These are phyloP conservation scores for Paramyrothecium sp. DNA, from an alignment of 2,329 filamentous ascomycete genomes.

Conservation along the genomic window DNA sequence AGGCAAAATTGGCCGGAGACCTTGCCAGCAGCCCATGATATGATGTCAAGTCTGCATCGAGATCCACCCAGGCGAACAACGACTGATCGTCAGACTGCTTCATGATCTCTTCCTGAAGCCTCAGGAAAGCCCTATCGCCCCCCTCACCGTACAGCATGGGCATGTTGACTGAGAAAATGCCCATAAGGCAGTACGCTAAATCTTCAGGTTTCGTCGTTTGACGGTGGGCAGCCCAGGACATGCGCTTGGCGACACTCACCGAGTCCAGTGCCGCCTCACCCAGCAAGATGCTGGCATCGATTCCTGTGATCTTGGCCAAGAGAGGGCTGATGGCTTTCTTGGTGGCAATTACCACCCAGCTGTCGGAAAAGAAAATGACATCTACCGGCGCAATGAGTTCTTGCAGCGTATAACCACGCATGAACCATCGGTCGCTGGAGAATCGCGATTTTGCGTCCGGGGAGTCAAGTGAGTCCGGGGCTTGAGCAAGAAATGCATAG, in stretches of 20 bases:
- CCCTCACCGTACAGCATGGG: conserved; percentile 10
- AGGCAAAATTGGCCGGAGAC: conserved; percentile 43
- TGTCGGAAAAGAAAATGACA: conserved; percentile 5
- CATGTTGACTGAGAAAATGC: conserved; percentile 11
- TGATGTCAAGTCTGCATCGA: conserved; percentile 20
- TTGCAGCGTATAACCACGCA: conserved; percentile 6
- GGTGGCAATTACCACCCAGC: neutral
- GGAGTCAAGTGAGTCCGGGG: conserved; percentile 1
- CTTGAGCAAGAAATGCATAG: conserved; percentile 17
- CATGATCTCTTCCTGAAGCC: conserved; percentile 16
- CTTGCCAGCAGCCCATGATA: conserved; percentile 34
- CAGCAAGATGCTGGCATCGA: conserved; percentile 5
- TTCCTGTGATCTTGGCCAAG: neutral
- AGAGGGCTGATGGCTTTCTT: neutral
- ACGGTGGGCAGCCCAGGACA: conserved; percentile 10
- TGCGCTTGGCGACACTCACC: conserved; percentile 5
- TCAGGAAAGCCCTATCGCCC: conserved; percentile 9
- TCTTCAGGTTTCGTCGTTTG: conserved; percentile 9
- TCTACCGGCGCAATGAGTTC: conserved; percentile 2
- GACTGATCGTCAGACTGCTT: conserved; percentile 12
- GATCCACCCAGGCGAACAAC: conserved; percentile 10
- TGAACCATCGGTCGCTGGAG: conserved; percentile 21
- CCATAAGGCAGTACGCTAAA: conserved; percentile 10
- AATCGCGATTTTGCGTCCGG: conserved; percentile 6
- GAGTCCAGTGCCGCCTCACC: neutral